Evolutionary conservation across 2,329 filamentous ascomycete genomes (phyloP).

Genomic region (Aspergillus cejpii): DNA sequence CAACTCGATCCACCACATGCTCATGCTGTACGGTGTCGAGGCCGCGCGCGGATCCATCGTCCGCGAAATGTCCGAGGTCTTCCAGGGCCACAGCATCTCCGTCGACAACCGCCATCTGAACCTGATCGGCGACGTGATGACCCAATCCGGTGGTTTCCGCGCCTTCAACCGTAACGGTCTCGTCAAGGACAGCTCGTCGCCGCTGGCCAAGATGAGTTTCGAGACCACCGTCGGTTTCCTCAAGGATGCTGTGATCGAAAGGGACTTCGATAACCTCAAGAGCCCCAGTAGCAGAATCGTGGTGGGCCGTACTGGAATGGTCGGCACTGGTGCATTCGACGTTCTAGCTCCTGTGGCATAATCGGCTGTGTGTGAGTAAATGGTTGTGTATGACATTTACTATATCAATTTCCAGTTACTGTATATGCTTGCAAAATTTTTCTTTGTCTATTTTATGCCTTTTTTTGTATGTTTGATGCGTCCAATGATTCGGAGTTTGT

Average conservation of each 20-base stretch:
- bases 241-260: constrained; percentile 82
- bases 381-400: constrained; percentile 7
- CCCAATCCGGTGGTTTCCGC: constrained; percentile 78
- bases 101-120: constrained; percentile 91
- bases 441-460: constrained; percentile 9
- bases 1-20: constrained; percentile 84
- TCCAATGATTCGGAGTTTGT: constrained; percentile 36
- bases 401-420: constrained; percentile 13
- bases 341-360: constrained; percentile 56
- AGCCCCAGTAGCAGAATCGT: constrained; percentile 85
- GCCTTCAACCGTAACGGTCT: constrained; percentile 91
- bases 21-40: constrained; percentile 84
- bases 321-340: constrained; percentile 90
- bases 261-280: constrained; percentile 80
- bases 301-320: constrained; percentile 70
- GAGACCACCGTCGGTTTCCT: constrained; percentile 94
- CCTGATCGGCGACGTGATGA: constrained; percentile 96
- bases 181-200: constrained; percentile 68
- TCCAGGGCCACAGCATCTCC: constrained; percentile 81
- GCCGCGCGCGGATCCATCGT: constrained; percentile 84
- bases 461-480: constrained; percentile 23
- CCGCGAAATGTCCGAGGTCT: constrained; percentile 75
- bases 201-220: constrained; percentile 99
- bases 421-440: constrained; percentile 19
- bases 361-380: constrained; percentile 14